Evolutionary conservation across 495 filamentous ascomycete genomes (phyloP), one percentile per base, ranked within the genome.

Genomic region (Astrocystis sublimbata): DNA sequence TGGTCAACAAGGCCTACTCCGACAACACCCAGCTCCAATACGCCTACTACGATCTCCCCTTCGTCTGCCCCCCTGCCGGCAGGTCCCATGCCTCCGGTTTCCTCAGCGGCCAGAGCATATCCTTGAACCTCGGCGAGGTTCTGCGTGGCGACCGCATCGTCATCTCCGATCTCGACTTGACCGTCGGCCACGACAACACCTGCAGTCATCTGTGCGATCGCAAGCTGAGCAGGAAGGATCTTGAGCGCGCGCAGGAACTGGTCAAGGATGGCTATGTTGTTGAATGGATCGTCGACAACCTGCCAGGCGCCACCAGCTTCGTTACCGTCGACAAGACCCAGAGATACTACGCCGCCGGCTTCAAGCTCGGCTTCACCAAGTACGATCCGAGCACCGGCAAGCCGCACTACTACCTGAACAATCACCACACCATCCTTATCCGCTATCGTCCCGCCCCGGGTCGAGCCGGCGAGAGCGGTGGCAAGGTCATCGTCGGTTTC

Each of bases 221-320:
- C 40, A 79, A 86, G 50, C 78, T 93, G 10, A 83, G 85, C 67
- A 79, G 86, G 26, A 78, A 79, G 23, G 89, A 86, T 53, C 74
- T 97, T 57, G 85, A 87, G 69, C 83, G 86, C 71, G 91, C 89
- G 6, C 85, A 83, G 50, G 79, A 92, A 60, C 76, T 97, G 64
- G 87, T 97, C 45, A 83, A 82, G 61, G 85, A 92, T 56, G 92
- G 92, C 41, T 96, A 96, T 73, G 90, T 96, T 42, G 89, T 88
- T 3, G 93, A 97, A 73, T 97, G 93, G 93, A 97, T 97, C 67
- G 91, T 93, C 43, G 93, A 97, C 72, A 97, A 97, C 63, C 80
- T 97, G 26, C 93, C 93, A 9, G 93, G 93, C 7, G 93, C 93
- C 41, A 96, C 93, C 4, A 92, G 88, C 70, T 97, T 96, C 68